Evolutionary conservation across 1,284 basidiomycete species (phyloP), one percentile per base, ranked within the genome.

Genomic region (Ganoderma leucocontextum): DNA sequence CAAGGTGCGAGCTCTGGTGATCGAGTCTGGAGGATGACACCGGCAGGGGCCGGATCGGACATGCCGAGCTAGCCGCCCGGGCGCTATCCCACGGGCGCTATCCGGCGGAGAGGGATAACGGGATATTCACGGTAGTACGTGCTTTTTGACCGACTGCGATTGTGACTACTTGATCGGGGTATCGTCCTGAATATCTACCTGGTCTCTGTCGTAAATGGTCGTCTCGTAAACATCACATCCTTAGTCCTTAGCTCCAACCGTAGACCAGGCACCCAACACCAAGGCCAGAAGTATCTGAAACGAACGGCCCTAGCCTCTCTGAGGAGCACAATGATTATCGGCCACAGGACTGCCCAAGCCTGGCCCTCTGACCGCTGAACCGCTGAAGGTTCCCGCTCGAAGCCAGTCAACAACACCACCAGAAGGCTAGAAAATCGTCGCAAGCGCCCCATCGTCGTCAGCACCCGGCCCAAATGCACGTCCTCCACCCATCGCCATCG

Each of bases 361-460:
- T 47, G 9, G 44, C n/a, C 44, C 44, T n/a, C 17, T 47, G 44
- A n/a, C 41, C 12, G 41, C 41, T 17, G 2, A 42, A n/a, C 41
- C 12, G 41, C 41, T 17, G 2, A 42, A 7, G 41, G 8, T 47
- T 47, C 44, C 19, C 19, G 42, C 19, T 44, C 19, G 44, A 36
- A 19, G 35, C 35, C 25, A 36, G 33, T 7, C 35, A 57, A 53
- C 25, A 7, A 12, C 35, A n/a, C 33, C 35, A 39, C 57, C n/a
- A 17, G 17, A 8, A 39, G 22, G 1, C 58, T 72, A 76, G 62
- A 76, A 76, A 29, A 76, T 76, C 13, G 75, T 76, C 15, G 75
- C 73, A 2, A 76, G 62, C n/a, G 72, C 72, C n/a, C 71, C 74
- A 53, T 72, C 71, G 29, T 74, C 75, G 17, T 74, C 75, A 7